These are phyloP conservation scores for Claviceps lovelessii DNA, from an alignment of 2,329 filamentous ascomycete genomes.

Conservation along the genomic window DNA sequence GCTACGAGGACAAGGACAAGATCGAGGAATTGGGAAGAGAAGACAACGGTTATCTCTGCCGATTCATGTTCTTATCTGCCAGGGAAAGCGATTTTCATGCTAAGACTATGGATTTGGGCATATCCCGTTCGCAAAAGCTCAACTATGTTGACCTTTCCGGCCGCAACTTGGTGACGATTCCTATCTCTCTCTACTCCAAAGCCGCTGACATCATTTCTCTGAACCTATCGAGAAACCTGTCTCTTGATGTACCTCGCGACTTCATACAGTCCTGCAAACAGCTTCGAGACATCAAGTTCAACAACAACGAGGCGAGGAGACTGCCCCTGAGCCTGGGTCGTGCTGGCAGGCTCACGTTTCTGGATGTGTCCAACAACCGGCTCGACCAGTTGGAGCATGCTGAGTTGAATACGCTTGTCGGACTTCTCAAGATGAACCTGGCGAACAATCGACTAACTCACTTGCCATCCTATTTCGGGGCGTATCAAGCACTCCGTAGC, in stretches of 20 bases:
- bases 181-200: conserved; percentile 84
- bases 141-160: conserved; percentile 87
- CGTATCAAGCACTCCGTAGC: conserved; percentile 64
- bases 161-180: conserved; percentile 84
- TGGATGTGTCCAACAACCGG: conserved; percentile 91
- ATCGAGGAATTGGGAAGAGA: conserved; percentile 90
- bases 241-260: conserved; percentile 83
- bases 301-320: conserved; percentile 80
- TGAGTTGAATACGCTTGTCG: conserved; percentile 59
- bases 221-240: conserved; percentile 84
- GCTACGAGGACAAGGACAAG: conserved; percentile 72
- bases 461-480: conserved; percentile 68
- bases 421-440: conserved; percentile 76
- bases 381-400: conserved; percentile 78
- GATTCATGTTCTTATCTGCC: conserved; percentile 85
- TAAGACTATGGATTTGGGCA: conserved; percentile 56
- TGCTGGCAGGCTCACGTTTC: conserved; percentile 66
- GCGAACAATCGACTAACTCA: conserved; percentile 80
- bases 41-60: conserved; percentile 92
- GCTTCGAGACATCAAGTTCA: conserved; percentile 87
- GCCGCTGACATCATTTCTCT: conserved; percentile 86
- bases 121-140: conserved; percentile 75
- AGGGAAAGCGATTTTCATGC: conserved; percentile 71
- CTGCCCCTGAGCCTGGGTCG: conserved; percentile 72
- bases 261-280: conserved; percentile 91